These are phyloP conservation scores for Exophiala bonariae DNA, from an alignment of 2,329 filamentous ascomycete species.

Conservation along the genomic window DNA sequence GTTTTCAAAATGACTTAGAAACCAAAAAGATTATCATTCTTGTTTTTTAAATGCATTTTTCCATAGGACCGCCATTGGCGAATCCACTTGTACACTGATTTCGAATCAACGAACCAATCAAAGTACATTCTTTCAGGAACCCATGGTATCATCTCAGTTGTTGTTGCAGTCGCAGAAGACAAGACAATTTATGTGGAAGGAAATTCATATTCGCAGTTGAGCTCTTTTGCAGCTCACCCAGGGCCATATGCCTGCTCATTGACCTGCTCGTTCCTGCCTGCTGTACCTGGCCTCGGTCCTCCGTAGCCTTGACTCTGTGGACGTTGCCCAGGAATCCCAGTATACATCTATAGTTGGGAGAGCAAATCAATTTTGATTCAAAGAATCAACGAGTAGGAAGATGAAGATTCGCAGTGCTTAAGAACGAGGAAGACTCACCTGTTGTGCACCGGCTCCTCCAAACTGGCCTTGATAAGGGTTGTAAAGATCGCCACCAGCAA, in stretches of 20 bases:
- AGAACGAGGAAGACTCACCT: constrained; percentile 56
- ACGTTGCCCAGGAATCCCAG: constrained; percentile 22
- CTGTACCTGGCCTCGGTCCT: constrained; percentile 24
- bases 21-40: too few species aligned
- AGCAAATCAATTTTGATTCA: not conserved
- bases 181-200: not conserved
- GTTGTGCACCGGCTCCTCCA: constrained; percentile 55
- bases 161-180: not conserved
- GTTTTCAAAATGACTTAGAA: too few species aligned
- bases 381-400: not conserved
- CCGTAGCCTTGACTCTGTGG: constrained; percentile 29
- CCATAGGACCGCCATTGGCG: too few species aligned
- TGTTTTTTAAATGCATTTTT: too few species aligned
- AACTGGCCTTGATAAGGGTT: constrained; percentile 71
- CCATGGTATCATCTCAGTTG: too few species aligned
- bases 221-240: constrained; percentile 14
- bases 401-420: constrained; percentile 6
- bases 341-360: constrained; percentile 24
- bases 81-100: not conserved
- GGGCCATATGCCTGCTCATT: constrained; percentile 28
- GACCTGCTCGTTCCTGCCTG: constrained; percentile 23
- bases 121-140: constrained; percentile 2
- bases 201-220: not conserved
- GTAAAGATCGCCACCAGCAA: constrained; percentile 74
- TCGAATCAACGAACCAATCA: not conserved